Base-by-base conservation (phyloP, 2,329 filamentous ascomycete genomes). In the Tolypocladium album region DNA sequence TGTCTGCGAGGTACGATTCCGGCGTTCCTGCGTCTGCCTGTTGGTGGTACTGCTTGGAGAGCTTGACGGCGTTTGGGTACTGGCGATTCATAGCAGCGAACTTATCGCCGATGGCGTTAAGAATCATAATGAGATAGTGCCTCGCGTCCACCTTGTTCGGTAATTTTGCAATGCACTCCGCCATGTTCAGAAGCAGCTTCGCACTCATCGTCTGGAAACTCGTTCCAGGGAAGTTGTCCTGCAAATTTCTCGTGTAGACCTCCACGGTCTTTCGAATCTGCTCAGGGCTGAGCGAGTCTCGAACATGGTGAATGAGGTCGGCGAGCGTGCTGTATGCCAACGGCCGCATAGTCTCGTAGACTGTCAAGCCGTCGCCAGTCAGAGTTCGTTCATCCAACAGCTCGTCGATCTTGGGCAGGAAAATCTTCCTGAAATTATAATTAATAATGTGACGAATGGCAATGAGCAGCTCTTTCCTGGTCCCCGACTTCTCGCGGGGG, bases 131-230 rank as follows among this genome's bases (percentile, higher is more conserved):
- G 62, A 99, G 78, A 71, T 96, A 96, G 72, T 97, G 92, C 7
- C 95, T 87, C 31, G 94, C 94, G 72, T 99, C 93, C 52, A 88
- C 86, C 76, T 97, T 99, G 71, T 96, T 90, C 24, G 89, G 88
- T 67, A 99, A 83, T 72, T 93, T 96, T 1, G 92, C 90, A 69
- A 99, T 99, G 71, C 91, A 96, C 69, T 99, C 95, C 0, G 93
- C 94, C 91, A 99, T 95, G 72, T 99, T 99, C 15, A 99, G 79
- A 0, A 99, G 79, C 3, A 99, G 79, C 73, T 97, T 99, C 0
- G 94, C 95, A 67, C 94, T 97, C 94, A 99, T 99, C 0, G 94
- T 99, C 74, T 99, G 95, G 70, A 99, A 99, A 73, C 93, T 99
- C 0, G 95, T 97, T 11, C 95, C 95, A 0, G 94, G 95, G 64